A percentile compares a stretch with the other conserved stretches of the same genome.
These are phyloP conservation scores for Prototheca wickerhamii DNA, from an alignment of 163 green algal species.

Conservation along the genomic window DNA sequence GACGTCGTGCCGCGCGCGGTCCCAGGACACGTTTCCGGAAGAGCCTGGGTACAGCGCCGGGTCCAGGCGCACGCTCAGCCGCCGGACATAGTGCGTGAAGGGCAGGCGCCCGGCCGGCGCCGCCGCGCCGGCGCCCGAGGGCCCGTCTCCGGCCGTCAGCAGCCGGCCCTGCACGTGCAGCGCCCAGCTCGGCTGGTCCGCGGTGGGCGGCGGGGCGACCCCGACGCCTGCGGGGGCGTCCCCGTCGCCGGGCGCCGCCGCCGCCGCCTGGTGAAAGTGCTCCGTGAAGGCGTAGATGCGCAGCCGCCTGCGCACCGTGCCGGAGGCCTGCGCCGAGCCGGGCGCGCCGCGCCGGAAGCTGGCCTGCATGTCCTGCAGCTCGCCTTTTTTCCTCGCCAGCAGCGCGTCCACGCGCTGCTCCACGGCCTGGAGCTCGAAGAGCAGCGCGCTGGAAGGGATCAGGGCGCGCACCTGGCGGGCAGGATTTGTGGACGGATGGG, in stretches of 20 bases:
- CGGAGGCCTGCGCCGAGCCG: conserved; percentile 9
- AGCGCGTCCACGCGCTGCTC: conserved; percentile 33
- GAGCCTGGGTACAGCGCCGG: conserved; percentile 9
- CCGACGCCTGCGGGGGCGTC: background rate
- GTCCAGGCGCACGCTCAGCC: conserved; percentile 22
- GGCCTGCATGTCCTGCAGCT: conserved; percentile 27
- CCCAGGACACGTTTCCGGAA: background rate
- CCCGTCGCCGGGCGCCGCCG: background rate
- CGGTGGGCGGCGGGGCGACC: background rate
- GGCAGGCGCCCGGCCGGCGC: background rate
- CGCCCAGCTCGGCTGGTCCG: conserved; percentile 20
- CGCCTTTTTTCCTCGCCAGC: conserved; percentile 22
- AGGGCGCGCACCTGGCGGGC: background rate
- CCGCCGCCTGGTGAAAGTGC: conserved; percentile 11
- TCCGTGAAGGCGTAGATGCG: conserved; percentile 25
- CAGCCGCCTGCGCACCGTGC: conserved; percentile 14
- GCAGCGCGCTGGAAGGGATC: conserved; percentile 12
- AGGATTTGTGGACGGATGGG: background rate
- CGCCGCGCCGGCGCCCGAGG: background rate
- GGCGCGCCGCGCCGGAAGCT: conserved; percentile 16
- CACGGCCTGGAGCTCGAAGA: conserved; percentile 28
- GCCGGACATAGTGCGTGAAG: conserved; percentile 23
- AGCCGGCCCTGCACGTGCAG: conserved; percentile 21
- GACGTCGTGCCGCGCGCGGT: conserved; percentile 16
- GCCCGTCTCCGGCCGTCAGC: background rate